Evolutionary conservation across 495 filamentous ascomycete species (phyloP).

Genomic region (Aspergillus olivimuriae): DNA sequence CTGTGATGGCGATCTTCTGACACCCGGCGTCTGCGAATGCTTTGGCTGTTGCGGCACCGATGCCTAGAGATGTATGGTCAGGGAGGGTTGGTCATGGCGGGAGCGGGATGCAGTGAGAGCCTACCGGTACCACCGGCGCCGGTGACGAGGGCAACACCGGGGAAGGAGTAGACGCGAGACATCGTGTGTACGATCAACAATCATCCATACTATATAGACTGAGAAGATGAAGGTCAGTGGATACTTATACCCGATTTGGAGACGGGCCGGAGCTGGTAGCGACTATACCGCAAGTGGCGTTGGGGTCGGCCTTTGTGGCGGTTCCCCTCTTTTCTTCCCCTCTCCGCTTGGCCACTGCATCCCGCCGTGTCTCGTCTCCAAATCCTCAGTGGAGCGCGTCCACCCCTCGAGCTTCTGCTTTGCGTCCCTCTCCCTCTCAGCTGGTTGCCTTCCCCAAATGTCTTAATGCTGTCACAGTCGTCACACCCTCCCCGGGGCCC

Average conservation of each 20-base stretch:
- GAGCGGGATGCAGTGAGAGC: background rate
- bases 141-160: slow-evolving; percentile 26
- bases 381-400: slow-evolving; percentile 10
- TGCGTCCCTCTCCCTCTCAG: background rate
- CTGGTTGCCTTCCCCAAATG: slow-evolving; percentile 14
- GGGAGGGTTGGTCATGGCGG: background rate
- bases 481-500: slow-evolving; percentile 17
- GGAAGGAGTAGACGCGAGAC: slow-evolving; percentile 16
- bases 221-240: background rate
- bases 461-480: slow-evolving; percentile 31
- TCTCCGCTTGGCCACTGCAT: background rate
- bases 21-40: slow-evolving; percentile 48
- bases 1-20: slow-evolving; percentile 42
- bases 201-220: no score
- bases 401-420: background rate
- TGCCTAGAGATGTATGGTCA: slow-evolving; percentile 29
- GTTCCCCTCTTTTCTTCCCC: background rate
- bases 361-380: background rate
- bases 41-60: slow-evolving; percentile 46
- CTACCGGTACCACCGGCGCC: slow-evolving; percentile 27
- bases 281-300: background rate
- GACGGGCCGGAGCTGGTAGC: background rate
- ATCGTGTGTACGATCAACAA: no score
- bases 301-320: background rate
- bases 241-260: background rate